phyloP scores from a whole-genome alignment of 2,329 filamentous ascomycete genomes.

The Sporothrix protearum region DNA sequence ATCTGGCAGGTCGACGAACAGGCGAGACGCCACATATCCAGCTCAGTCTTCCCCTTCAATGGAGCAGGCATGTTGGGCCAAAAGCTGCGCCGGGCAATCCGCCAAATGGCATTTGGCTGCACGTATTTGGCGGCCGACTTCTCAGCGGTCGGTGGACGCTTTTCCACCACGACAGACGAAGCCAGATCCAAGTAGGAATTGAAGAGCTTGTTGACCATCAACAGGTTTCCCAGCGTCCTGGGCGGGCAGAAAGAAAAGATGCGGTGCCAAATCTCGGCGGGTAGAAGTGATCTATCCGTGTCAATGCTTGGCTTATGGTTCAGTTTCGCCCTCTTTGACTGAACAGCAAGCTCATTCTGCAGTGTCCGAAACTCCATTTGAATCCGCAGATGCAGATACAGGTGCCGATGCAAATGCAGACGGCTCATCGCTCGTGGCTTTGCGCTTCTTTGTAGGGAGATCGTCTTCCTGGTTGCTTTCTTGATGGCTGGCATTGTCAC shows the following conservation, averaged over 20 bases:
- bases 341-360: not conserved
- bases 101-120: constrained; percentile 68
- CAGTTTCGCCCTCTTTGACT: constrained; percentile 35
- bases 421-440: not conserved
- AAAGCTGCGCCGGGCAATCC: constrained; percentile 61
- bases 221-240: constrained; percentile 59
- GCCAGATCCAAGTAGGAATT: constrained; percentile 55
- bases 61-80: constrained; percentile 67
- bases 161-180: constrained; percentile 31
- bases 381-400: not conserved
- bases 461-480: not conserved
- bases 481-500: not conserved
- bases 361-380: not conserved
- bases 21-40: constrained; percentile 72
- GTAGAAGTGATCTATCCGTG: constrained; percentile 40
- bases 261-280: constrained; percentile 65
- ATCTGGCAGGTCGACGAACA: constrained; percentile 64
- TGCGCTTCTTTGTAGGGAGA: not conserved
- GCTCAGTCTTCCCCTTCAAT: constrained; percentile 60
- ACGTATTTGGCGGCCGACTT: constrained; percentile 32
- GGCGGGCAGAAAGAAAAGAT: constrained; percentile 66
- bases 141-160: constrained; percentile 28
- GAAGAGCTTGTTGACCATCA: constrained; percentile 66
- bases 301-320: not conserved
- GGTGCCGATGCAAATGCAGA: not conserved